Evolutionary conservation across 1,284 basidiomycete species (phyloP), one percentile per base, ranked within the genome.

Genomic region (Rhizoctonia solani): DNA sequence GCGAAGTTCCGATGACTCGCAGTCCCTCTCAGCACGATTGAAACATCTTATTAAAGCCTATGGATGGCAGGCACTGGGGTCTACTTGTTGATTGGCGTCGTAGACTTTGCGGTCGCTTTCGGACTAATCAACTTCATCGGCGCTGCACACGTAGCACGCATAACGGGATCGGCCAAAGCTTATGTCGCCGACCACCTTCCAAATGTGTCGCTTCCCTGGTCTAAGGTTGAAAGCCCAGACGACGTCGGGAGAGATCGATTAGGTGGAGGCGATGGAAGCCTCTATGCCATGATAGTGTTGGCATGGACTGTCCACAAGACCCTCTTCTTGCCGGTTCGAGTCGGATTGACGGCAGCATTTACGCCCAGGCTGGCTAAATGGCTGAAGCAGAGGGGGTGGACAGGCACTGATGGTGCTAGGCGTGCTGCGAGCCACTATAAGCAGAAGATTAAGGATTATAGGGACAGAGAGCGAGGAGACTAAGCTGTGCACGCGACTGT

Each of bases 281-380:
- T 98, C 6, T 95, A 93, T 77, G 94, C 95, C 37, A 97, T 98
- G 85, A 79, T 94, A 44, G 86, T 93, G 0, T 80, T 99, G 69
- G 96, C 97, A 5, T 99, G 95, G 77, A 91, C 92, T 6, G 87
- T 99, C 63, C 96, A 99, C 83, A 99, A 99, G 80, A 97, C 94
- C 0, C 76, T 94, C 0, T 88, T 98, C 74, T 76, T 98, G n/a
- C 96, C 97, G 4, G 77, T 98, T 21, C 81, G 97, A 23, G 86
- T 98, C 0, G 95, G 93, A 0, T 77, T 96, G 69, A 98, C 96
- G 0, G 94, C 93, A 1, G 89, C 87, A 0, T 79, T 94, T 68
- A 97, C 95, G 0, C 95, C 95, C 0, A 84, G 83, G 72, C 78
- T 97, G 25, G 95, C 97, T 2, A 81, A 82, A 29, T 95, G 90